phyloP scores from a whole-genome alignment of 305 asterid species.

The Striga hermonthica region DNA sequence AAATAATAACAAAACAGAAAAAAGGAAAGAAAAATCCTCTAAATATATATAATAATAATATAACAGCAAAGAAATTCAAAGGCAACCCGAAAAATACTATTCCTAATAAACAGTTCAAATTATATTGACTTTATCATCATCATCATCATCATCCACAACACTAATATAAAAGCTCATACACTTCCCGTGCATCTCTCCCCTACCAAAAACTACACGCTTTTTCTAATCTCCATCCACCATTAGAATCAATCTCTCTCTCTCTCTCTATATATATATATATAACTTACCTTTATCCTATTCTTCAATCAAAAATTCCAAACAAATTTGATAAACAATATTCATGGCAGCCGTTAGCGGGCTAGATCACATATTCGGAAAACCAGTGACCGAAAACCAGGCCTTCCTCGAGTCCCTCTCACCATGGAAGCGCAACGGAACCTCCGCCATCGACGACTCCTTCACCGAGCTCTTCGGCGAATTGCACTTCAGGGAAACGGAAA shows the following conservation, averaged over 20 bases:
- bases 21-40: slow-evolving; percentile 27
- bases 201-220: slow-evolving; percentile 10
- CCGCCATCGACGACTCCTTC: slow-evolving; percentile 41
- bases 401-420: slow-evolving; percentile 67
- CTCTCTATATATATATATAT: neutral
- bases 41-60: too few species aligned
- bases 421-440: slow-evolving; percentile 59
- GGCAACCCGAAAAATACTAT: slow-evolving; percentile 42
- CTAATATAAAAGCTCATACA: slow-evolving; percentile 37
- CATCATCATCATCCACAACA: neutral
- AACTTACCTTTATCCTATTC: too few species aligned
- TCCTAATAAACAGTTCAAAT: slow-evolving; percentile 44
- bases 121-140: slow-evolving; percentile 52
- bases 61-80: slow-evolving; percentile 47
- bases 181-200: neutral
- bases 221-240: neutral
- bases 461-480: slow-evolving; percentile 67
- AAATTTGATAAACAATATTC: neutral
- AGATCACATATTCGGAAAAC: slow-evolving; percentile 66
- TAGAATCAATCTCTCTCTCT: neutral
- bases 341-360: slow-evolving; percentile 82
- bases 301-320: too few species aligned
- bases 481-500: slow-evolving; percentile 60
- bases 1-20: slow-evolving; percentile 14
- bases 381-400: slow-evolving; percentile 57